Conservation (phyloP, 306 rosid species). For the Cyamopsis tetragonoloba region DNA sequence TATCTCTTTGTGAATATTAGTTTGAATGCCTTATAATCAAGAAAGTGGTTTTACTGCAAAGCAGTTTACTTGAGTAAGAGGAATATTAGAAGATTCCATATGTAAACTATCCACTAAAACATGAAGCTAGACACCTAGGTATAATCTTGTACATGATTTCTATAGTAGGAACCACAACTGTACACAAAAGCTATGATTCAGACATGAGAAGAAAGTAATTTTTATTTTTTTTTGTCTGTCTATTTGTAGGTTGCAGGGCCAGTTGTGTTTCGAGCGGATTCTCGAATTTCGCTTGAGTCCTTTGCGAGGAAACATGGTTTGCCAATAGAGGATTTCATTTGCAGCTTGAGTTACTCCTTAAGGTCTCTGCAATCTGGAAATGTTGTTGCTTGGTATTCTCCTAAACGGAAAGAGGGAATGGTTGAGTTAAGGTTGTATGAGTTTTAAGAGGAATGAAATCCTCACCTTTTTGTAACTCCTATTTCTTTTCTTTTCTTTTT, state of each 20-base stretch:
- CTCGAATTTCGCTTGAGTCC: conserved; percentile 49
- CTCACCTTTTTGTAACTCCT: conserved; percentile 4
- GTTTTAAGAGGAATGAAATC: conserved; percentile 38
- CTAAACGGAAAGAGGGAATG: conserved; percentile 89
- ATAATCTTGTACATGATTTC: background rate
- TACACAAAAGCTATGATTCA: background rate
- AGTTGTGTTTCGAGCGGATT: conserved; percentile 64
- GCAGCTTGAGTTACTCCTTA: conserved; percentile 77
- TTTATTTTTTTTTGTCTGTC: background rate
- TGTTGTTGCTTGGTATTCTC: conserved; percentile 91
- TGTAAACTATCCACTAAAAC: background rate
- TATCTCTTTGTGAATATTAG: background rate
- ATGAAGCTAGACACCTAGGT: background rate
- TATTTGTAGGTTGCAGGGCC: conserved; percentile 68
- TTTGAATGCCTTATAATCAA: background rate
- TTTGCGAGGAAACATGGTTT: conserved; percentile 40
- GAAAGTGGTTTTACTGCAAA: background rate
- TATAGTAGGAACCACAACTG: background rate
- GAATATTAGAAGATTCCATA: background rate
- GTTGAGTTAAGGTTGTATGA: conserved; percentile 72
- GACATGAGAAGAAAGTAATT: background rate
- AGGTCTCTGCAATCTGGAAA: conserved; percentile 61
- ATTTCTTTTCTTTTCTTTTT: too few species aligned
- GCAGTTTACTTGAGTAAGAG: background rate
- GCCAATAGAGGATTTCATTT: conserved; percentile 67